Conservation (phyloP, 768 basidiomycete genomes). For the Psilocybe sp. region DNA sequence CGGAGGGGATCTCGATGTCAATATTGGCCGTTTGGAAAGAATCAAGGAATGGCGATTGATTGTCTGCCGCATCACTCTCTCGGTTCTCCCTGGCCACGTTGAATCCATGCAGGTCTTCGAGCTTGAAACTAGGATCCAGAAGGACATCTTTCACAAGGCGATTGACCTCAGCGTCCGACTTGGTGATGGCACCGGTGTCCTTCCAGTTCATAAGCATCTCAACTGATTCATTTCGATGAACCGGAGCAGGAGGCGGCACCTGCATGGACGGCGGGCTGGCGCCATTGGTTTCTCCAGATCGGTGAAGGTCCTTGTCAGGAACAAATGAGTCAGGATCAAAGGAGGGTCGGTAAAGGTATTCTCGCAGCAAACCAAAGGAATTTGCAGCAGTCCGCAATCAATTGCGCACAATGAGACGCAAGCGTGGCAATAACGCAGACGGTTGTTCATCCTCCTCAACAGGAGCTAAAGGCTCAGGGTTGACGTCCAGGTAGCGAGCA, state of each 20-base stretch:
- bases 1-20: constrained; percentile 24
- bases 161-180: constrained; percentile 14
- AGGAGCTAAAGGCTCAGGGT: too few species aligned
- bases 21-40: constrained; percentile 12
- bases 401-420: constrained; percentile 19
- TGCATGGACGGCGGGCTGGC: background rate
- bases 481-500: too few species aligned
- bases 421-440: too few species aligned
- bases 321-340: constrained; percentile 27
- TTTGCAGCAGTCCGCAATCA: constrained; percentile 17
- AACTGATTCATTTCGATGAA: constrained; percentile 6
- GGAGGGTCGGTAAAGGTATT: constrained; percentile 25
- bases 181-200: constrained; percentile 9
- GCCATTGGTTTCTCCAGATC: constrained; percentile 11
- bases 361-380: constrained; percentile 19
- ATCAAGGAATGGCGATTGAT: constrained; percentile 7
- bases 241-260: background rate
- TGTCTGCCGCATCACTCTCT: constrained; percentile 11
- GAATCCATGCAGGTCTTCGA: constrained; percentile 17
- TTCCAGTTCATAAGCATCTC: constrained; percentile 24
- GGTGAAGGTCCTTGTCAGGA: too few species aligned
- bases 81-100: constrained; percentile 13
- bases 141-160: constrained; percentile 21
- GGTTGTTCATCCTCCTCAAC: too few species aligned
- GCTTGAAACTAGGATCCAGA: constrained; percentile 17